Percentiles rank a stretch among this genome's conserved stretches.
These are phyloP conservation scores for Penicillium angulare DNA, from an alignment of 495 filamentous ascomycete genomes.

Conservation along the genomic window DNA sequence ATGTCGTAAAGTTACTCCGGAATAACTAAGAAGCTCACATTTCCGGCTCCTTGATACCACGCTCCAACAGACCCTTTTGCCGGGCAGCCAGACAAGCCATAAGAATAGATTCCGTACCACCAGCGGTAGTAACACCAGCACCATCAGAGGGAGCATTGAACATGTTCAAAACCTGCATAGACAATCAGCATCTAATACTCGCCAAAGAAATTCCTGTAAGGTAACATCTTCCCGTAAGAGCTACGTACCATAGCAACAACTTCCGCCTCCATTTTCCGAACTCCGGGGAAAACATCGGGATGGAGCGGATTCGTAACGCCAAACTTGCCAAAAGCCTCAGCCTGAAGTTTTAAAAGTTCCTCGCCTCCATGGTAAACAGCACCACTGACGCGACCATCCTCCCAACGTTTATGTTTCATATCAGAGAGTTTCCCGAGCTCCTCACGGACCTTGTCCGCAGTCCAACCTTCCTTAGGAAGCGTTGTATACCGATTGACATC, in stretches of 20 bases:
- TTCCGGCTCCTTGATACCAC: slow-evolving; percentile 88
- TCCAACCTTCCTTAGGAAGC: slow-evolving; percentile 85
- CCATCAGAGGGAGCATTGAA: slow-evolving; percentile 87
- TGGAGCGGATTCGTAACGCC: slow-evolving; percentile 98
- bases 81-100: slow-evolving; percentile 89
- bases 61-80: slow-evolving; percentile 81
- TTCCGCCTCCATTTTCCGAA: slow-evolving; percentile 99
- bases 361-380: slow-evolving; percentile 96
- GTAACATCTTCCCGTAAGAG: not conserved
- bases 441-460: slow-evolving; percentile 69
- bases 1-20: not conserved
- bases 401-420: slow-evolving; percentile 95
- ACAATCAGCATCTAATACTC: slow-evolving; percentile 1
- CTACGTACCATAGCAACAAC: slow-evolving; percentile 82
- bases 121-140: slow-evolving; percentile 87
- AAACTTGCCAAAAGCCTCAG: slow-evolving; percentile 88
- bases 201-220: not conserved
- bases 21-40: slow-evolving; percentile 57
- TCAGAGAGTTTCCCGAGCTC: slow-evolving; percentile 76
- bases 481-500: slow-evolving; percentile 70
- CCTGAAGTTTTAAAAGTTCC: slow-evolving; percentile 78
- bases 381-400: slow-evolving; percentile 90
- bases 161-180: slow-evolving; percentile 64
- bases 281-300: slow-evolving; percentile 96
- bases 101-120: slow-evolving; percentile 93